Conservation (phyloP, 1,139 yeast species). For the Taphrina communis region DNA sequence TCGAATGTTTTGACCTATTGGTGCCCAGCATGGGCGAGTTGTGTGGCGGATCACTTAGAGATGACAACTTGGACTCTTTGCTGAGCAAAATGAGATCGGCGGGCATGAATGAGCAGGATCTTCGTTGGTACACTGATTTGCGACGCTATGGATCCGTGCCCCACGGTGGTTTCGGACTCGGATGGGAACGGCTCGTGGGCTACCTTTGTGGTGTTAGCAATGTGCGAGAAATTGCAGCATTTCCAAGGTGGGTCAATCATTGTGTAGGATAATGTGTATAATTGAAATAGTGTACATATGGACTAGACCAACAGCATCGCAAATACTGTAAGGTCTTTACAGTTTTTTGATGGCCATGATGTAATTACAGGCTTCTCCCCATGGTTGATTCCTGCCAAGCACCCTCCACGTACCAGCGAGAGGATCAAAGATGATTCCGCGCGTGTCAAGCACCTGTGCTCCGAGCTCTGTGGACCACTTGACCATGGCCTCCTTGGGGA, state of each 20-base stretch:
- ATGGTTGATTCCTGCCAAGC: slow-evolving; percentile 17
- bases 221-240: slow-evolving; percentile 83
- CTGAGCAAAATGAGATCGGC: slow-evolving; percentile 57
- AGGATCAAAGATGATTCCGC: slow-evolving; percentile 43
- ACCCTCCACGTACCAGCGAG: slow-evolving; percentile 37
- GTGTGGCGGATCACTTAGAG: slow-evolving; percentile 94
- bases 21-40: slow-evolving; percentile 94
- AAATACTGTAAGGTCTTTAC: not conserved
- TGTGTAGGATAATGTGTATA: slow-evolving; percentile 49
- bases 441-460: slow-evolving; percentile 47
- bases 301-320: not conserved
- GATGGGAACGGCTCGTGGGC: slow-evolving; percentile 82
- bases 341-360: slow-evolving; percentile 25
- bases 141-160: slow-evolving; percentile 83
- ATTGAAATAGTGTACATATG: not conserved
- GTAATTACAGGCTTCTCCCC: slow-evolving; percentile 42
- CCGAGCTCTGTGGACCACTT: slow-evolving; percentile 62
- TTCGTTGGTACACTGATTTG: slow-evolving; percentile 75
- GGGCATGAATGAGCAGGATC: slow-evolving; percentile 58
- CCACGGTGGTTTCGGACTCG: slow-evolving; percentile 97
- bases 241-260: slow-evolving; percentile 65
- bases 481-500: slow-evolving; percentile 72
- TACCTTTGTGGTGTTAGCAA: slow-evolving; percentile 75
- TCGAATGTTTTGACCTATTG: slow-evolving; percentile 85
- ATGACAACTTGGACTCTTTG: slow-evolving; percentile 63